A percentile compares a stretch with the other conserved stretches of the same genome.
Evolutionary conservation across 345 rosid genomes (phyloP).

Genomic region (Nasturtium officinale): DNA sequence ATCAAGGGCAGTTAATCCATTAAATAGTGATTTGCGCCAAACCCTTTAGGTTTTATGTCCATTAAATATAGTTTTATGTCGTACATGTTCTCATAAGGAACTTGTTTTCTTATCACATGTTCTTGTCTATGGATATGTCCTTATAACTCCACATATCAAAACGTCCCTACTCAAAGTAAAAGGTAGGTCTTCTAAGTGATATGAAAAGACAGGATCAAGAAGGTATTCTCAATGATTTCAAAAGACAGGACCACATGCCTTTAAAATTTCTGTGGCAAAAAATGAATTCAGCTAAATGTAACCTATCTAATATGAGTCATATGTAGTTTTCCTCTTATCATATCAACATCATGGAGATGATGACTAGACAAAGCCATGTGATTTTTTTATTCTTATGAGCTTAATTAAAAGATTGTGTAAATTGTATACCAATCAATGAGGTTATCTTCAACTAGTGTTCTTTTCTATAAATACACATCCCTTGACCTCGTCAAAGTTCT

Average conservation of each 20-base stretch:
- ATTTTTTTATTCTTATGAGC: neutral
- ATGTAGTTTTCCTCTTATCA: neutral
- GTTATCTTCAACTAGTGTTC: neutral
- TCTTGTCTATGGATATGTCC: neutral
- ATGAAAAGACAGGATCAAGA: slow-evolving; percentile 5
- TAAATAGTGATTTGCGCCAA: neutral
- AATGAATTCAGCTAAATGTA: neutral
- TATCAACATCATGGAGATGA: slow-evolving; percentile 16
- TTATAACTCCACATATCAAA: neutral
- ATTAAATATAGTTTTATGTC: neutral
- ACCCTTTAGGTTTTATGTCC: no score
- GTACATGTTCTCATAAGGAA: neutral
- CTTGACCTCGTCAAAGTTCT: slow-evolving; percentile 10
- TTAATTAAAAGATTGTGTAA: neutral
- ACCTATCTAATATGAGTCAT: slow-evolving; percentile 4
- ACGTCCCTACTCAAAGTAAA: slow-evolving; percentile 3
- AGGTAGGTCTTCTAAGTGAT: neutral
- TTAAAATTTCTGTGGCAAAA: neutral
- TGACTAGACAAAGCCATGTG: neutral
- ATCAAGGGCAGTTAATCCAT: neutral
- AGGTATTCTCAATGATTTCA: slow-evolving; percentile 14
- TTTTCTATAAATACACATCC: slow-evolving; percentile 10
- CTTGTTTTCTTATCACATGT: neutral
- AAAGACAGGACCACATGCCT: slow-evolving; percentile 24
- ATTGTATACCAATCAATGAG: neutral